phyloP scores from a whole-genome alignment of 176 grass and related monocot species.

The Ampelocalamus luodianensis region DNA sequence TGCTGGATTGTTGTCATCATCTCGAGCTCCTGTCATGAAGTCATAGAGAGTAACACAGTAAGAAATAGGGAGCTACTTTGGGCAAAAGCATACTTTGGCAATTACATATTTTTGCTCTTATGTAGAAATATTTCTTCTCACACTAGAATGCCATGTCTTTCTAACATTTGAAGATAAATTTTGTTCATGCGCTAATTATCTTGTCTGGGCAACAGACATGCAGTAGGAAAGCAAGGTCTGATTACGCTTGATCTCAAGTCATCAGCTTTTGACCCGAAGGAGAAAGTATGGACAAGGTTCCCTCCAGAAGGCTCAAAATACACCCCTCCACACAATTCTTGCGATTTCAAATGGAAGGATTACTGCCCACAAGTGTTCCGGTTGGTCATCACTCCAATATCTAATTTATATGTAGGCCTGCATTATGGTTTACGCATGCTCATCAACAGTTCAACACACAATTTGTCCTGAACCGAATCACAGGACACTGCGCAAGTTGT shows the following conservation, averaged over 20 bases:
- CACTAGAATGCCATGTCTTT: neutral
- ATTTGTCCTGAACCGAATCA: slow-evolving; percentile 39
- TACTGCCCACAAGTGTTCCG: slow-evolving; percentile 95
- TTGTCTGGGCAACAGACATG: slow-evolving; percentile 55
- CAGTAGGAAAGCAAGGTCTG: slow-evolving; percentile 86
- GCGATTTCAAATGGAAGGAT: slow-evolving; percentile 98
- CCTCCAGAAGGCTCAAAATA: slow-evolving; percentile 95
- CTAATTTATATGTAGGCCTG: neutral
- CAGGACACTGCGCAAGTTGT: slow-evolving; percentile 90
- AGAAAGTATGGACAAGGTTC: slow-evolving; percentile 92
- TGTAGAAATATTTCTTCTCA: neutral
- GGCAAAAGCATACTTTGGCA: neutral
- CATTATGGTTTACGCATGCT: slow-evolving; percentile 10
- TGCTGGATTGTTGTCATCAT: neutral
- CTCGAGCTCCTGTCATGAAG: neutral
- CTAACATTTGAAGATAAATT: neutral
- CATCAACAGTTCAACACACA: neutral
- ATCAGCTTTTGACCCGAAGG: slow-evolving; percentile 89
- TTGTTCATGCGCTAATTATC: slow-evolving; percentile 11
- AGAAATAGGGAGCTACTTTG: neutral
- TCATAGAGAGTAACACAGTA: neutral
- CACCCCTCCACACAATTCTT: slow-evolving; percentile 92
- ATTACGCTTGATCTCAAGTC: slow-evolving; percentile 81
- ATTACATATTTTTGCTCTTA: neutral
- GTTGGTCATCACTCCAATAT: slow-evolving; percentile 48